Base-by-base conservation (phyloP, 768 basidiomycete species). In the Mycena rosella region DNA sequence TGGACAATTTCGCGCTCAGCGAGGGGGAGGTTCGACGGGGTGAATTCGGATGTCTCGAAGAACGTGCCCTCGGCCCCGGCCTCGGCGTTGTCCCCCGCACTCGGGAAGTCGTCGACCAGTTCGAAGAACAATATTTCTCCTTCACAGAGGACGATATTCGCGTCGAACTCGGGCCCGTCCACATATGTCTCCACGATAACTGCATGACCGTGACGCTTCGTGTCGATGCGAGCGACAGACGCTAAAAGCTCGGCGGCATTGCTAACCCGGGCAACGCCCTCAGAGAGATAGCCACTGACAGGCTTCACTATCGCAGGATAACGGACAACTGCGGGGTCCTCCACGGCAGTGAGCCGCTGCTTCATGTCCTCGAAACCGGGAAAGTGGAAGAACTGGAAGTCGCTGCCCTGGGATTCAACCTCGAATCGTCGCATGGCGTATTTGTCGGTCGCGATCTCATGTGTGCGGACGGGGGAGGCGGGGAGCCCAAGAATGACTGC, bases 11-110 rank as follows among this genome's bases (percentile, higher is more conserved):
- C 66, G 22, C 66, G 59, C 38, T 67, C 66, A 10, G 53, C 22
- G 18, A 5, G 0, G 45, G 66, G 60, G 14, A 67, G 60, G 10
- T 30, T 38, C 1, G 66, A 67, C 1, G 66, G 66, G 36, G 66
- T 67, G 55, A 67, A 67, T 29, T 67, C 66, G n/a, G 66, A 67
- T 2, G 66, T 67, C 32, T 67, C 66, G 54, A 67, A 67, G 30
- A 67, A 67, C 15, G 66, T 67, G 1, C 60, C 66, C 29, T 30
- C 38, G 7, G 60, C 60, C 0, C 60, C 65, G 0, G 65, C 58
- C 20, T 57, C 64, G 14, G 42, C 11, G 17, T 26, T 40, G 54
- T 67, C 66, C 2, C 66, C 66, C 2, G 54, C 53, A 27, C 66
- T 67, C 22, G 66, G 66, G 18, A 67, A 67, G 54, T 67, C 66